Evolutionary conservation across 2,329 filamentous ascomycete species (phyloP), one percentile per base, ranked within the genome.

Genomic region (Fusarium pseudonygamai): DNA sequence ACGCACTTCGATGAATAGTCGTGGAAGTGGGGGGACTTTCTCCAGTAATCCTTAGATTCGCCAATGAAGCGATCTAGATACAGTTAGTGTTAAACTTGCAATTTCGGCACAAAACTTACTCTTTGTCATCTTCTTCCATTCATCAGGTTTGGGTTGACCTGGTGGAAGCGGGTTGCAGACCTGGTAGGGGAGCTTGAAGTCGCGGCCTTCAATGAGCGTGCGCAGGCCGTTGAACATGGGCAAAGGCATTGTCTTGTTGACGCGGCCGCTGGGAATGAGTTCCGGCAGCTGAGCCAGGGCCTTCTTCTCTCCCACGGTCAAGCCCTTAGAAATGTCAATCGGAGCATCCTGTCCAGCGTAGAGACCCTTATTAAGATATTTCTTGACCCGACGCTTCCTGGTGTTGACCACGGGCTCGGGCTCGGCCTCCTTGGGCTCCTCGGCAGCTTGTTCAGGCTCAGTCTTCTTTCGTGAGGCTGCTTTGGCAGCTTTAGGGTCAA

Each of bases 171-270:
- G 96, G 60, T 94, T 93, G 85, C 96, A 98, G 53, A 97, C 87
- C 80, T 97, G 93, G 78, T 91, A 98, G 0, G 96, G 96, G 36
- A 99, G 85, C 82, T 94, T 94, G 83, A 97, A 98, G 80, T 97
- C 91, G 57, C 93, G 88, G 20, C 92, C 92, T 67, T 89, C 86
- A 60, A 95, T 88, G 65, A 98, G 82, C 60, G 92, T 85, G 57
- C 92, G 89, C 69, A 94, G 84, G 5, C 93, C 93, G 63, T 89
- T 89, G 80, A 93, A 97, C 83, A 97, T 93, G 39, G 94, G 95
- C 72, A 93, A 80, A 7, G 94, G 94, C 73, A 97, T 85, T 18
- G 87, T 81, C 64, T 82, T 87, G 80, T 90, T 92, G 50, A 86
- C 83, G 61, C 84, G 85, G 47, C 79, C 82, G 47, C 78, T 87